Percentiles rank a stretch among this genome's conserved stretches.
These are phyloP conservation scores for Lactifluus rugatus DNA, from an alignment of 768 basidiomycete genomes.

Conservation along the genomic window DNA sequence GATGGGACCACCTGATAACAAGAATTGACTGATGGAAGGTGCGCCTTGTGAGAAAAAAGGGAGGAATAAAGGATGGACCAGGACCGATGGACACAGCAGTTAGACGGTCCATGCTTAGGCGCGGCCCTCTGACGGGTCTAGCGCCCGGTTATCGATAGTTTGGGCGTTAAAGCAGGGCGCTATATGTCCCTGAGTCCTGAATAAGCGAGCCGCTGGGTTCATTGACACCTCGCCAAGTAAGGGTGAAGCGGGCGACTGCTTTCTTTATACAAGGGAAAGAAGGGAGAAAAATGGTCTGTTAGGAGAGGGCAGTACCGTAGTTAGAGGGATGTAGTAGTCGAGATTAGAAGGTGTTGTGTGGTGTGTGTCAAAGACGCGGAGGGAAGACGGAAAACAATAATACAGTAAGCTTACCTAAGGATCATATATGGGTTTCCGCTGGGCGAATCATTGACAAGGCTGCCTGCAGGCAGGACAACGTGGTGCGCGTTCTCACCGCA, in stretches of 20 bases:
- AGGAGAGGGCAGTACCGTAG: conserved; percentile 1
- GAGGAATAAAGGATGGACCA: conserved; percentile 14
- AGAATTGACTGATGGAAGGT: conserved; percentile 40
- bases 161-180: conserved; percentile 5
- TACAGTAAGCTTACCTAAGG: conserved; percentile 34
- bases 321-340: background rate
- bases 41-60: background rate
- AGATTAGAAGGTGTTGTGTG: conserved; percentile 11
- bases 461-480: conserved; percentile 76
- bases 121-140: background rate
- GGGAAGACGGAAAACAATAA: conserved; percentile 19
- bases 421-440: conserved; percentile 19
- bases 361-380: conserved; percentile 12
- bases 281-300: background rate
- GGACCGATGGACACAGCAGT: conserved; percentile 1
- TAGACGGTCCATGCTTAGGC: conserved; percentile 3
- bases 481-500: conserved; percentile 49
- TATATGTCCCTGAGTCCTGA: conserved; percentile 6
- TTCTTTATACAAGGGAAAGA: background rate
- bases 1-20: conserved; percentile 31
- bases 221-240: background rate
- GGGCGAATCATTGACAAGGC: conserved; percentile 33
- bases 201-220: conserved; percentile 6
- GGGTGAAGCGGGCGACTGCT: background rate
- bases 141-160: conserved; percentile 16